These are phyloP conservation scores for Bacidia gigantensis DNA, from an alignment of 495 filamentous ascomycete genomes.

Conservation along the genomic window DNA sequence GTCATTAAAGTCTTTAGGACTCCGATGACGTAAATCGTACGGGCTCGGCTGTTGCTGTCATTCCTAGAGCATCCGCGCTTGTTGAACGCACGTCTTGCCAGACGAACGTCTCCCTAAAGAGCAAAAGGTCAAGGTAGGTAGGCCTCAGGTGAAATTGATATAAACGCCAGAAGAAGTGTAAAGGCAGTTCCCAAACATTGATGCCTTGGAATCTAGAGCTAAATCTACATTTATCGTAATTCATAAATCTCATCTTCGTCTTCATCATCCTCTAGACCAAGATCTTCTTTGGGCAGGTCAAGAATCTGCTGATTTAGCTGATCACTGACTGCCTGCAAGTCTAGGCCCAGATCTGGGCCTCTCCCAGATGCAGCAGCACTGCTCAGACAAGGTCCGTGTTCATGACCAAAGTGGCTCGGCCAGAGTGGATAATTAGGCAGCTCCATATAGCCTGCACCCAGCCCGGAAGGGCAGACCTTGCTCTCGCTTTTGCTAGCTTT, in stretches of 20 bases:
- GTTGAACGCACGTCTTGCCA: no score
- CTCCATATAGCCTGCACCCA: background rate
- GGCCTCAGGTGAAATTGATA: no score
- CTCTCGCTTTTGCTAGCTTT: background rate
- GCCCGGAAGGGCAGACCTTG: background rate
- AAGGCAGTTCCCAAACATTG: no score
- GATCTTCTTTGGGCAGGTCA: conserved; percentile 2
- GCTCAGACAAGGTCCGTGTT: conserved; percentile 4
- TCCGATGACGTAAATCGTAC: background rate
- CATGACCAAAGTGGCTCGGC: conserved; percentile 1
- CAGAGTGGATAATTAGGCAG: conserved; percentile 1
- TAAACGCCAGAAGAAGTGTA: no score
- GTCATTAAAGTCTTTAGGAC: no score
- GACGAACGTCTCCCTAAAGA: no score
- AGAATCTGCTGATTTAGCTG: background rate
- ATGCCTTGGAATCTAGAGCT: no score
- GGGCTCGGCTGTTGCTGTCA: background rate
- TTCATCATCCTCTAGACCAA: background rate
- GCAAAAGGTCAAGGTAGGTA: no score
- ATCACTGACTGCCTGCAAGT: conserved; percentile 1
- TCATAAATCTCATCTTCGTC: background rate
- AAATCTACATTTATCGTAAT: no score
- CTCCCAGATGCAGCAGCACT: background rate
- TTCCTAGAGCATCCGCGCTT: no score
- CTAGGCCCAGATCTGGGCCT: background rate